A percentile compares a stretch with the other conserved stretches of the same genome.
These are phyloP conservation scores for Ustilago vetiveriae DNA, from an alignment of 1,284 basidiomycete species.

Conservation along the genomic window DNA sequence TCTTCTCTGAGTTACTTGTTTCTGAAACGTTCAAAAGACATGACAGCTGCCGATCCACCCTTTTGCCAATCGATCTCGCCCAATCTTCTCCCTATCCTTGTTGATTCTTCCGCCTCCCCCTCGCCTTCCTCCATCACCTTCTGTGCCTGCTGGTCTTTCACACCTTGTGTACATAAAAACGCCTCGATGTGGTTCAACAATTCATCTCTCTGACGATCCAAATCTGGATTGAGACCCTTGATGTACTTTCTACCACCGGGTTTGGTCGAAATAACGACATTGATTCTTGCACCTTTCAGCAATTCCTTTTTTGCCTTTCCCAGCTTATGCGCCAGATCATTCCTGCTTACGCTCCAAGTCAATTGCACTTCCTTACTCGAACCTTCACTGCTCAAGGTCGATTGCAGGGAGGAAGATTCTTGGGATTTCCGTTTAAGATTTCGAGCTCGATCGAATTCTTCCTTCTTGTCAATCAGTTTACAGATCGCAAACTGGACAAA, in stretches of 20 bases:
- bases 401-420: neutral
- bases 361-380: slow-evolving; percentile 53
- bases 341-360: slow-evolving; percentile 50
- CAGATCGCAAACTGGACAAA: slow-evolving; percentile 63
- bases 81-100: slow-evolving; percentile 21
- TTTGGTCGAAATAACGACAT: slow-evolving; percentile 39
- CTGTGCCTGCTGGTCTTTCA: neutral
- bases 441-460: slow-evolving; percentile 57
- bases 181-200: slow-evolving; percentile 22
- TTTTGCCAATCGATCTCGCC: slow-evolving; percentile 41
- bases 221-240: slow-evolving; percentile 23
- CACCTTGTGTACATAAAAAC: slow-evolving; percentile 13
- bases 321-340: slow-evolving; percentile 60
- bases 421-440: slow-evolving; percentile 34
- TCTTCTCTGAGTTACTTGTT: no score
- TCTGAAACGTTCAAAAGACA: slow-evolving; percentile 33
- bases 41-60: slow-evolving; percentile 30
- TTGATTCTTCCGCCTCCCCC: neutral
- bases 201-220: slow-evolving; percentile 10
- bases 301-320: slow-evolving; percentile 47
- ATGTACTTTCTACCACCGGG: slow-evolving; percentile 24
- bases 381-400: neutral
- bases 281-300: slow-evolving; percentile 35
- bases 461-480: slow-evolving; percentile 68
- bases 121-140: neutral